Evolutionary conservation across 2,329 filamentous ascomycete genomes (phyloP), one percentile per base, ranked within the genome.

Genomic region (Exophiala oligosperma): DNA sequence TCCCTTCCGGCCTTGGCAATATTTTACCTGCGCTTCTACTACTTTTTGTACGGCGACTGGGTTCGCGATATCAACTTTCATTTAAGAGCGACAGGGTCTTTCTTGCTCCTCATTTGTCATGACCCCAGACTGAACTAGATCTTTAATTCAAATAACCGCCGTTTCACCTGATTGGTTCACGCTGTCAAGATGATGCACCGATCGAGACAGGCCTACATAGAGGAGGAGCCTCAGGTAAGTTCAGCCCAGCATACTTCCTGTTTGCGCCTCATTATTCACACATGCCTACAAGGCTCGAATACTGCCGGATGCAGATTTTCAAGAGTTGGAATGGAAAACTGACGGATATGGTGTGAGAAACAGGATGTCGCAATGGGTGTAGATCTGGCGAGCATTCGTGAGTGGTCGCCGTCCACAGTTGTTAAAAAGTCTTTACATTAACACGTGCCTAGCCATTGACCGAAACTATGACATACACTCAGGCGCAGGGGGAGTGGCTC

Each of bases 191-290:
- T 77, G 72, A 82, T 96, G 79, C 93, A 97, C 79, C 93, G 93
- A 58, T 86, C 93, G 73, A 85, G 94, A 65, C 89, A 93, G 76
- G 93, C 93, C 43, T 97, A 95, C 75, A 92, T 97, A 64, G 93
- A 97, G 81, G 93, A 97, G 71, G 86, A 84, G 71, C 75, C 81
- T 53, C 83, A 88, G 79, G 87, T 89, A 81, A 79, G 83, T 69
- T n/a, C 29, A 44, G 28, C 17, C 48, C 29, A 4, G 35, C 49
- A 5, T 21, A 4, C 32, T 44, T 17, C 14, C 28, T 41, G n/a
- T 56, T 9, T 43, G 41, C 54, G 26, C 53, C 56, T 56, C 44
- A 37, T 28, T 64, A 52, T 52, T 60, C 57, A 65, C 65, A 57
- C 38, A 40, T 47, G 59, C 57, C 50, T 56, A 66, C 63, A 70